phyloP scores from a whole-genome alignment of 1,139 yeast species.

The Geotrichum klebahnii region DNA sequence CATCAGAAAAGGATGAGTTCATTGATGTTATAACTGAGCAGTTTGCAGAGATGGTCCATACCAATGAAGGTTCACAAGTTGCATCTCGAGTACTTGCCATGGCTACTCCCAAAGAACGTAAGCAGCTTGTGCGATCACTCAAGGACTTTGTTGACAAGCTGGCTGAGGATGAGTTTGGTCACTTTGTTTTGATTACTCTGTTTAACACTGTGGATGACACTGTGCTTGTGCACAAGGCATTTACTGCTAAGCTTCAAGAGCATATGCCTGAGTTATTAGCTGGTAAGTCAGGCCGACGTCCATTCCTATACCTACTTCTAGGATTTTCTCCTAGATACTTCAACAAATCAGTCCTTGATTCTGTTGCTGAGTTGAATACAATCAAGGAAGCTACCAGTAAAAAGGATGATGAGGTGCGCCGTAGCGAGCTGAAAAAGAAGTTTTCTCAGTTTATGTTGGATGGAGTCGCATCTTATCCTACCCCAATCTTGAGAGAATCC shows the following conservation, averaged over 20 bases:
- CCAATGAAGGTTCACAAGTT: constrained; percentile 89
- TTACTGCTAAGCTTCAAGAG: constrained; percentile 55
- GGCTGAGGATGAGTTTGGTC: constrained; percentile 82
- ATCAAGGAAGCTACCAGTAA: constrained; percentile 73
- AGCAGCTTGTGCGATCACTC: constrained; percentile 63
- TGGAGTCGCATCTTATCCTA: constrained; percentile 48
- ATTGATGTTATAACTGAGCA: constrained; percentile 82
- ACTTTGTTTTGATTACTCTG: constrained; percentile 69
- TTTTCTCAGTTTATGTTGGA: constrained; percentile 66
- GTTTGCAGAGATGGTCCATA: constrained; percentile 90
- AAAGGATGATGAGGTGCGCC: constrained; percentile 76
- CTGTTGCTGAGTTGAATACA: constrained; percentile 57
- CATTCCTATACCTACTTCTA: constrained; percentile 67
- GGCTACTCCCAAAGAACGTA: constrained; percentile 92
- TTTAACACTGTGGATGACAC: constrained; percentile 93
- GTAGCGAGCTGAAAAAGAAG: constrained; percentile 59
- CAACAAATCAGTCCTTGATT: constrained; percentile 62
- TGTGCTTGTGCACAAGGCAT: constrained; percentile 70
- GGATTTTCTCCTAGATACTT: constrained; percentile 77
- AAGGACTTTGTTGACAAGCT: constrained; percentile 70
- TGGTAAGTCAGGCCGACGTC: constrained; percentile 83
- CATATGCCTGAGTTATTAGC: constrained; percentile 55
- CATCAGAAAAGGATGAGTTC: constrained; percentile 73
- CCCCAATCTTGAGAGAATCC: constrained; percentile 58
- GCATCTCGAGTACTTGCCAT: constrained; percentile 75